Conservation (phyloP, 192 early-diverging fungal species). For the Physocladia obscura region DNA sequence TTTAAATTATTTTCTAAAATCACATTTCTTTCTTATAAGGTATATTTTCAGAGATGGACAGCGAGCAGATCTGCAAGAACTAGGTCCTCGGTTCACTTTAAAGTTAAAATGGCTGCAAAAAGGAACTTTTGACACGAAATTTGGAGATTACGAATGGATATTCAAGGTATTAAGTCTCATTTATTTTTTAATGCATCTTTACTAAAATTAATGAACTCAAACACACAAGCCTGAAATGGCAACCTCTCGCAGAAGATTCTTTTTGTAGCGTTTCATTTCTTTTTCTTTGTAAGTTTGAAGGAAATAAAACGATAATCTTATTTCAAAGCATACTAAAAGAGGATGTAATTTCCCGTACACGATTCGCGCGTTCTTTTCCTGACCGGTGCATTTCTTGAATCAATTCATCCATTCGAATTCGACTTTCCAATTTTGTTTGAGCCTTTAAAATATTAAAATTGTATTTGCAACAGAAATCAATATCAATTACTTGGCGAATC, state of each 20-base stretch:
- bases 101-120: conserved; percentile 93
- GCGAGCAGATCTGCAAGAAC: conserved; percentile 79
- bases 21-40: conserved; percentile 26
- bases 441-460: neutral
- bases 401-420: conserved; percentile 1
- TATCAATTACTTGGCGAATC: neutral
- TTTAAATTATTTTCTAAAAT: neutral
- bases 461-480: neutral
- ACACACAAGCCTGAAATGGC: conserved; percentile 68
- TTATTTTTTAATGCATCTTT: neutral
- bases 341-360: conserved; percentile 2
- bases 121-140: conserved; percentile 84
- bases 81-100: conserved; percentile 94
- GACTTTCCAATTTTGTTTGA: neutral
- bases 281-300: too few species aligned
- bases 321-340: too few species aligned
- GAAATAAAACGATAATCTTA: too few species aligned
- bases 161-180: conserved; percentile 60
- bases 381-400: neutral
- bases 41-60: conserved; percentile 87
- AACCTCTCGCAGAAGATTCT: conserved; percentile 86
- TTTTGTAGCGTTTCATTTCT: conserved; percentile 53
- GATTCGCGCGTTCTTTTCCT: neutral
- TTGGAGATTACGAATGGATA: conserved; percentile 96
- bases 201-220: neutral